These are phyloP conservation scores for Cinnamomum chago DNA, from an alignment of 164 flowering plant species.

Conservation along the genomic window DNA sequence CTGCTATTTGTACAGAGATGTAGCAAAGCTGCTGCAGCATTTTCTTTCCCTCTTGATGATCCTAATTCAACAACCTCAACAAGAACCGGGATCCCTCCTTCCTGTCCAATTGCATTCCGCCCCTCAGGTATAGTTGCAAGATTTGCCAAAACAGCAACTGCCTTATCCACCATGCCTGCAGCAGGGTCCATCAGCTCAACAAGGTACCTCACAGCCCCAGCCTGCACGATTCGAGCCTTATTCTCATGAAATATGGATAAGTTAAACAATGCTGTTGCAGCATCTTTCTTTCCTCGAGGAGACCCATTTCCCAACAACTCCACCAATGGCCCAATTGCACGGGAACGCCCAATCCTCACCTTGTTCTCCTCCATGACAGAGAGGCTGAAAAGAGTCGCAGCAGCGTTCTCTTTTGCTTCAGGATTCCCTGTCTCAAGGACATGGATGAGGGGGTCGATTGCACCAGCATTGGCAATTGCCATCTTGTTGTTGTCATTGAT, in stretches of 20 bases:
- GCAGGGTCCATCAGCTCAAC: constrained; percentile 72
- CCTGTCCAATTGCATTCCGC: constrained; percentile 57
- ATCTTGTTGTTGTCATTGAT: constrained; percentile 84
- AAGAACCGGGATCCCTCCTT: constrained; percentile 59
- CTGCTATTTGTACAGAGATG: constrained; percentile 18
- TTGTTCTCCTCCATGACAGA: constrained; percentile 90
- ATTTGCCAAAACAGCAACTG: constrained; percentile 79
- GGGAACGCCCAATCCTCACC: constrained; percentile 81
- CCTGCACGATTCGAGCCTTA: constrained; percentile 76
- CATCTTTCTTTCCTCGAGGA: constrained; percentile 95
- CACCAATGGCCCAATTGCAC: constrained; percentile 79
- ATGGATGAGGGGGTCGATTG: constrained; percentile 78
- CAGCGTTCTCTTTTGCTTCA: constrained; percentile 96
- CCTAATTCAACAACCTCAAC: constrained; percentile 81
- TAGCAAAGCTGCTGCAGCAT: constrained; percentile 59
- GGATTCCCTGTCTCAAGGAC: constrained; percentile 78
- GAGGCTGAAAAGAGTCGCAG: constrained; percentile 93
- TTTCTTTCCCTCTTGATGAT: constrained; percentile 80
- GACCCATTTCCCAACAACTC: constrained; percentile 78
- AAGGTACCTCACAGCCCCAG: constrained; percentile 73
- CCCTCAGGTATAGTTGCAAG: constrained; percentile 87
- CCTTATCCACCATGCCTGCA: constrained; percentile 94
- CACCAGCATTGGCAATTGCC: constrained; percentile 72
- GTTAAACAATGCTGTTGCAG: constrained; percentile 93
- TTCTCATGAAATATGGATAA: constrained; percentile 89